These are phyloP conservation scores for Fusarium pseudoanthophilum DNA, from an alignment of 2,329 filamentous ascomycete genomes.

Conservation along the genomic window DNA sequence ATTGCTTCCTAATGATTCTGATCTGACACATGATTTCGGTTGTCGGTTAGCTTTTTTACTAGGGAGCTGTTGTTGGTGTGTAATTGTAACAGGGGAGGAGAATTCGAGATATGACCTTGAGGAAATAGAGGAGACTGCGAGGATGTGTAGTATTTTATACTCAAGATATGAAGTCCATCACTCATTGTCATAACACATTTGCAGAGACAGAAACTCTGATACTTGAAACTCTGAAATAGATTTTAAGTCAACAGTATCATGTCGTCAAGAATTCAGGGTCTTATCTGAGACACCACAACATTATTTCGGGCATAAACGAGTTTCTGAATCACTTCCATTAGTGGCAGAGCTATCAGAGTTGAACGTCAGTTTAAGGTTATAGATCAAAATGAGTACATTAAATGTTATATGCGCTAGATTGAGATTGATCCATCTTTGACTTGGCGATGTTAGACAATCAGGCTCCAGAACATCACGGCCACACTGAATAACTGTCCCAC, in stretches of 20 bases:
- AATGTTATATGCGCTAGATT: too few relatives aligned
- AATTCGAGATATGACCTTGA: not conserved
- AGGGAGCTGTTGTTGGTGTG: rapidly evolving
- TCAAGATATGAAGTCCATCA: not conserved
- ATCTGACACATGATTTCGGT: not conserved
- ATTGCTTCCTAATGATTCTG: not conserved
- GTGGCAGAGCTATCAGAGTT: not conserved
- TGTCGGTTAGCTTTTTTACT: rapidly evolving
- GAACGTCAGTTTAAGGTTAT: not conserved
- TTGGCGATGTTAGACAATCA: too few relatives aligned
- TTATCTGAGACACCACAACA: too few relatives aligned
- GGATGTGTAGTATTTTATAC: not conserved
- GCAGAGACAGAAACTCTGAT: too few relatives aligned
- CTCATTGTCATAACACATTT: rapidly evolving
- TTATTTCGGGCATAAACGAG: too few relatives aligned
- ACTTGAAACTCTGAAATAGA: too few relatives aligned
- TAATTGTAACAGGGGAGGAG: too few relatives aligned
- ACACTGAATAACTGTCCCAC: not conserved
- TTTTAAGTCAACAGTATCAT: too few relatives aligned
- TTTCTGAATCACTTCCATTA: too few relatives aligned
- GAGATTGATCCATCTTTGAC: not conserved
- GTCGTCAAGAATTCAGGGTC: rapidly evolving
- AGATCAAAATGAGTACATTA: too few relatives aligned
- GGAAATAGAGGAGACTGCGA: not conserved
- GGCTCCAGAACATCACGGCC: not conserved